Base-by-base conservation (phyloP, 1,284 basidiomycete species). In the Paramarasmius palmivorus region DNA sequence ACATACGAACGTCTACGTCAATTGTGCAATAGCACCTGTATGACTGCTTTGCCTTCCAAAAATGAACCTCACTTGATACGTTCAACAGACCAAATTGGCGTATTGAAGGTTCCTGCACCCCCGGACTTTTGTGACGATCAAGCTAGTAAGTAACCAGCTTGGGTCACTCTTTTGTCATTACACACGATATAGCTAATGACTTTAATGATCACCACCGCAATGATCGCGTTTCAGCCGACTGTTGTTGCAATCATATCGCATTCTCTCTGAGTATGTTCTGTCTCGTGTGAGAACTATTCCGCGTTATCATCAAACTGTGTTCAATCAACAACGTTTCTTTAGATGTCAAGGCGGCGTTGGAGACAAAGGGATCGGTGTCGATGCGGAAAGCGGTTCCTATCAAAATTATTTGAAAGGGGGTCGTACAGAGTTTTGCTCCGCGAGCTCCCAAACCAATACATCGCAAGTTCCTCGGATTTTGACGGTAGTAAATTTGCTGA, bases 231-330 rank as follows among this genome's bases (percentile, higher is more conserved):
- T n/a, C n/a, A n/a, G 64, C 57, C 42, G 49, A 57, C 9, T 68
- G 67, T 26, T 69, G 67, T 49, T 69, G 67, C 46, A 69, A 68
- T 46, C 62, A 62, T 22, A 52, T 68, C 23, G 56, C 67, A 3
- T 68, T 63, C 51, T 59, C 65, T n/a, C 59, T 69, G 15, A 64
- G 63, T 45, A 69, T 67, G 67, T 58, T 69, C 2, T 69, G 67
- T 49, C 58, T 68, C 48, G 68, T 66, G 67, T 68, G 42, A 46
- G 61, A n/a, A n/a, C n/a, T n/a, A n/a, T n/a, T 55, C n/a, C n/a
- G n/a, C n/a, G 20, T 15, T n/a, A n/a, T 20, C 37, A 19, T 7
- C 22, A 20, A 34, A 12, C 26, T 32, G n/a, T n/a, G n/a, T n/a
- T n/a, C n/a, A 17, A 34, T 19, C 5, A 7, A 10, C 9, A 12